Base-by-base conservation (phyloP, 2,329 filamentous ascomycete genomes). In the Trichoderma sp. region DNA sequence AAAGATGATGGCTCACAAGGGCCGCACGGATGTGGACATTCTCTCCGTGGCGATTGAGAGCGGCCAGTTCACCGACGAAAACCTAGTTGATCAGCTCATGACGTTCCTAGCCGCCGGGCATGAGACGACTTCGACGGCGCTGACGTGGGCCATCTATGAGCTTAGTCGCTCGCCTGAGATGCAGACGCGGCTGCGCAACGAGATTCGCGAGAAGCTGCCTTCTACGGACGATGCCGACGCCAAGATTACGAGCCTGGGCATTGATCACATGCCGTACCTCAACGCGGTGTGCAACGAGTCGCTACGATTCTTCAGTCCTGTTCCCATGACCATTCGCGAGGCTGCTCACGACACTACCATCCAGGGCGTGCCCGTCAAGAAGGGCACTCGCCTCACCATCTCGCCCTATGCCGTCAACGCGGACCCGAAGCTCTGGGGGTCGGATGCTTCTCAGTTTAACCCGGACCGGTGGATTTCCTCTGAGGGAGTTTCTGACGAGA, bases 31-130 rank as follows among this genome's bases (percentile, higher is more conserved):
- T 63, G 83, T 90, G 8, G 95, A 97, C 82, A 97, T 98, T 75
- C 86, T 97, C 41, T 94, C 93, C 1, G 93, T 96, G 0, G 95
- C 95, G 18, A 86, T 97, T 65, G 89, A 92, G 81, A 94, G 91
- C 53, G 93, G 93, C 64, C 91, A 88, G 6, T 97, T 97, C 84
- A 89, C 85, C 14, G 94, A 97, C 77, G 93, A 95, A 66, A 91
- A 94, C 76, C 89, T 97, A n/a, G 90, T 95, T 45, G 93, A 97
- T 82, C 95, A 97, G 84, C 89, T 97, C 81, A 97, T 97, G 94
- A 97, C 94, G 0, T 97, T 97, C 85, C 89, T 97, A 6, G 93
- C 93, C 1, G 95, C 95, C 0, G 93, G 92, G 27, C 94, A 96
- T 82, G 93, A 96, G 84, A 96, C 94, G 1, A 95, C 93, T 0